Conservation (phyloP, 140 eudicot genomes). For the Bidens hawaiensis region DNA sequence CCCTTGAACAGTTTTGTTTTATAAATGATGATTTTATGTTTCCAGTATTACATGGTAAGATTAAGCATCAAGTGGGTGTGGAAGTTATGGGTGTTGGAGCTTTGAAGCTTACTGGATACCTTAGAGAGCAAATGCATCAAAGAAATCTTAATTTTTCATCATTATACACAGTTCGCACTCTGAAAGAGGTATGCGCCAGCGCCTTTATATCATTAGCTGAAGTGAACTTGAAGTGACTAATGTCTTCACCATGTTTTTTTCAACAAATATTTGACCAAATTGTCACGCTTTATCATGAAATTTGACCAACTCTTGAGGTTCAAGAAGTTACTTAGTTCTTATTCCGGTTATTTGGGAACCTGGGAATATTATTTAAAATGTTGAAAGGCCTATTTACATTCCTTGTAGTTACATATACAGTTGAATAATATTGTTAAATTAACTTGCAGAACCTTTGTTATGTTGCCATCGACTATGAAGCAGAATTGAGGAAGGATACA, state of each 20-base stretch:
- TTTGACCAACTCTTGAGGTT: too few species aligned
- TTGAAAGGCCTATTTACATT: too few species aligned
- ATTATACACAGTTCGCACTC: slow-evolving; percentile 76
- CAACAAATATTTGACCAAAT: not conserved
- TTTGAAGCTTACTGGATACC: slow-evolving; percentile 85
- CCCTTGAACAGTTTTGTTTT: not conserved
- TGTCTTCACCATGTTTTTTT: not conserved
- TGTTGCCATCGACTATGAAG: slow-evolving; percentile 86
- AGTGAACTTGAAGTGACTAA: slow-evolving; percentile 3
- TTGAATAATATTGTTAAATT: not conserved
- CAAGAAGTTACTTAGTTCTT: not conserved
- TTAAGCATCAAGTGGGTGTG: slow-evolving; percentile 84
- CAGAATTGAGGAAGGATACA: slow-evolving; percentile 71
- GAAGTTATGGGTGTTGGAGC: slow-evolving; percentile 85
- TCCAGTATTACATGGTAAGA: slow-evolving; percentile 81
- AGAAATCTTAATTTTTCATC: slow-evolving; percentile 64
- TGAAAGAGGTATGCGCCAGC: slow-evolving; percentile 89
- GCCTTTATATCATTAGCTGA: not conserved
- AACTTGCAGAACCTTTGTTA: slow-evolving; percentile 79
- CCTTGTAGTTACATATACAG: not conserved
- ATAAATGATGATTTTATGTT: not conserved
- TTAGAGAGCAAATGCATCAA: slow-evolving; percentile 86
- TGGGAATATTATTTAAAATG: not conserved
- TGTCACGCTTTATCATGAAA: not conserved
- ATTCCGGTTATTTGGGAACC: not conserved